Conservation (phyloP, 352 stramenopile species). For the Phytopythium mirpurense region DNA sequence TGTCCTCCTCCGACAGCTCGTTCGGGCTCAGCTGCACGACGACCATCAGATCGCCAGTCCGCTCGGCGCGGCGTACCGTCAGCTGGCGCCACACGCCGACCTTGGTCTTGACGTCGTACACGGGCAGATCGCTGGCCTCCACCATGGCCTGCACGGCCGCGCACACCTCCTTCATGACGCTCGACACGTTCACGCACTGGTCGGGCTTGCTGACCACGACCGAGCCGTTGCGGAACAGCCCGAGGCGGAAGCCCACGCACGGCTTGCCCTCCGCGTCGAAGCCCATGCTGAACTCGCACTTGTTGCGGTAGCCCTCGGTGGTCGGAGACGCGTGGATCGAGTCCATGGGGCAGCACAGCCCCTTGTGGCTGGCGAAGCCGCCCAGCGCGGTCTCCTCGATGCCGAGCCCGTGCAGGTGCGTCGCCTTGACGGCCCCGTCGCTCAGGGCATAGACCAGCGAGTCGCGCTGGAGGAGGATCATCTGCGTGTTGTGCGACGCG, state of each 20-base stretch:
- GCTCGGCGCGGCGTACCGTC: conserved; percentile 63
- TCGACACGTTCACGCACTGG: conserved; percentile 75
- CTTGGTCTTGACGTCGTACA: conserved; percentile 73
- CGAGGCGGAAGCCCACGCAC: conserved; percentile 85
- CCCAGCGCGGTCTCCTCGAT: conserved; percentile 20
- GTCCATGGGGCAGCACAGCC: conserved; percentile 81
- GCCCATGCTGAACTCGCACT: conserved; percentile 97
- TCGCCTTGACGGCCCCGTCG: conserved; percentile 29
- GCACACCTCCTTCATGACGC: conserved; percentile 79
- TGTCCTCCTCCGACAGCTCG: conserved; percentile 26
- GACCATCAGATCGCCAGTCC: conserved; percentile 71
- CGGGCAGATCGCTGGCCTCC: conserved; percentile 44
- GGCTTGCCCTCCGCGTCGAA: conserved; percentile 68
- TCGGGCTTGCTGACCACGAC: conserved; percentile 62
- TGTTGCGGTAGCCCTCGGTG: conserved; percentile 94
- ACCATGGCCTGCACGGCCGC: conserved; percentile 56
- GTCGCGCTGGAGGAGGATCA: conserved; percentile 54
- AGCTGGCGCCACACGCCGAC: conserved; percentile 71
- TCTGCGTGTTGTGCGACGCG: conserved; percentile 70
- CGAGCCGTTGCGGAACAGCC: conserved; percentile 74
- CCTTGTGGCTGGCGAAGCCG: conserved; percentile 78
- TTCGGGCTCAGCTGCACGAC: conserved; percentile 70
- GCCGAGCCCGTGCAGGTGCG: conserved; percentile 21
- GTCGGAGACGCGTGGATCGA: conserved; percentile 81
- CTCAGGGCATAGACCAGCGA: conserved; percentile 35